Evolutionary conservation across 805 yeast species (phyloP), one percentile per base, ranked within the genome.

Genomic region (Saccharomycopsis lassenensis): DNA sequence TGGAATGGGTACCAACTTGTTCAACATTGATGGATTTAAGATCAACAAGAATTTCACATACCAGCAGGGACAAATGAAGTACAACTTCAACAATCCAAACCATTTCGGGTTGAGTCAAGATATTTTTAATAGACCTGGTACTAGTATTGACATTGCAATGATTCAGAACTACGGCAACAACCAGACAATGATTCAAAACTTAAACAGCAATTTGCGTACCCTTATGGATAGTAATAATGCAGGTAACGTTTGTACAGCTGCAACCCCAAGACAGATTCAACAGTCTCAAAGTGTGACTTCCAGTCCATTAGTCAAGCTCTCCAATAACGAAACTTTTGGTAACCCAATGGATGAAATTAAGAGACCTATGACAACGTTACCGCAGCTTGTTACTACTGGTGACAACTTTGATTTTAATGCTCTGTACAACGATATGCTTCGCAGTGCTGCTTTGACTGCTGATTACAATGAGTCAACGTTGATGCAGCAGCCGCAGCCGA

Each of bases 301-400:
- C n/a, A n/a, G n/a, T n/a, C n/a, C n/a, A n/a, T n/a, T n/a, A n/a
- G n/a, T n/a, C n/a, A n/a, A n/a, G n/a, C n/a, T n/a, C n/a, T n/a
- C n/a, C n/a, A n/a, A n/a, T n/a, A n/a, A n/a, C n/a, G n/a, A n/a
- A n/a, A n/a, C n/a, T n/a, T n/a, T n/a, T n/a, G n/a, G n/a, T n/a
- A n/a, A n/a, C n/a, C n/a, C n/a, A n/a, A n/a, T n/a, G n/a, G n/a
- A n/a, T n/a, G n/a, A n/a, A n/a, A 31, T 41, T n/a, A 38, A 42
- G 31, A 30, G 46, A 31, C 46, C 46, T 15, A 43, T 39, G 21
- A 39, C 43, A 23, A 40, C 38, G 5, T 39, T 42, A 27, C 46
- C 46, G n/a, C 46, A 42, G 21, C 25, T 42, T 11, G 26, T 42
- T 20, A 42, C 43, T n/a, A 30, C 40, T 29, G 31, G 35, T 21